A percentile compares a stretch with the other conserved stretches of the same genome.
These are phyloP conservation scores for Fomitopsis schrenkii DNA, from an alignment of 1,284 basidiomycete species.

Conservation along the genomic window DNA sequence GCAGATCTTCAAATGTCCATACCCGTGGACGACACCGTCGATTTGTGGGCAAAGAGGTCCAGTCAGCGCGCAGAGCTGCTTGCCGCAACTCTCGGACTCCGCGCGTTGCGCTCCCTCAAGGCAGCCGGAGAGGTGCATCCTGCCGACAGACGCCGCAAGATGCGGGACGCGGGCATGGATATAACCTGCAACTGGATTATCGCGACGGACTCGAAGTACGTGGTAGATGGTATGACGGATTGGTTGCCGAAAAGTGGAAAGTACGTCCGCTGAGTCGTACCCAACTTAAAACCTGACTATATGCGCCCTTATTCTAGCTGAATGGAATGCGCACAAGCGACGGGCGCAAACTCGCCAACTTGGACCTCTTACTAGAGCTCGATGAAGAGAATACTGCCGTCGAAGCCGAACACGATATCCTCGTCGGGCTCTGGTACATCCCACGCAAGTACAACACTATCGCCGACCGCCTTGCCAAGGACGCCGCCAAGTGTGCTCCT, in stretches of 20 bases:
- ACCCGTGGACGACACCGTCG: neutral
- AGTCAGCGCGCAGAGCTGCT: slow-evolving; percentile 4
- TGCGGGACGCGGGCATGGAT: neutral
- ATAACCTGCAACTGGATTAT: neutral
- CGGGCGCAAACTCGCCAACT: neutral
- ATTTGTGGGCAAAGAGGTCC: neutral
- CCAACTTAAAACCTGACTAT: neutral
- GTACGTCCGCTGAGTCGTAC: neutral
- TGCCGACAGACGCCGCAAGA: neutral
- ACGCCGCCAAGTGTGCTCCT: neutral
- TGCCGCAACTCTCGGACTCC: neutral
- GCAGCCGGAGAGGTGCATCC: neutral
- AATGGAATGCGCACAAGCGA: slow-evolving; percentile 1
- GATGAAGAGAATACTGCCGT: neutral
- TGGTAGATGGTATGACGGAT: slow-evolving; percentile 1
- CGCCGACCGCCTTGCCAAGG: neutral
- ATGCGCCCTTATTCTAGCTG: neutral
- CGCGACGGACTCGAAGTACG: slow-evolving; percentile 1
- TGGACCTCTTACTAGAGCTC: neutral
- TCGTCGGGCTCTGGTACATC: neutral
- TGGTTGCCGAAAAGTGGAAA: slow-evolving; percentile 4
- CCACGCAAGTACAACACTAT: neutral
- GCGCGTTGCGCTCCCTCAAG: neutral
- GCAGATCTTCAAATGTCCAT: neutral
- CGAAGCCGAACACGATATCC: neutral